Conservation (phyloP, 257 asterid genomes). For the Solanum pinnatisectum region DNA sequence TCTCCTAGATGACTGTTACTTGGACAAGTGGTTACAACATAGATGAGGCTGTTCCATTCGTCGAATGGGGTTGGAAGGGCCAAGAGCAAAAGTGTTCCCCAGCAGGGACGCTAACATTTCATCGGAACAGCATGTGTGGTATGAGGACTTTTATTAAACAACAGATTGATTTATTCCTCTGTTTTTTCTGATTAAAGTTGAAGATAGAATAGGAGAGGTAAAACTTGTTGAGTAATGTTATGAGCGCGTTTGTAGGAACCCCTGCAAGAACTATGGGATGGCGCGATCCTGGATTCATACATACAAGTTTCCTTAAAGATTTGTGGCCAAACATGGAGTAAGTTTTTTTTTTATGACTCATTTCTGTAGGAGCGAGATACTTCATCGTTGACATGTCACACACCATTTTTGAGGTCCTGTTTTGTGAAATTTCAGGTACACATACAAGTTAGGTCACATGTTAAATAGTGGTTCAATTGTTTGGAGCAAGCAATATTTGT, state of each 20-base stretch:
- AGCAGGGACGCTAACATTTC: slow-evolving; percentile 67
- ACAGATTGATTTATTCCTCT: background rate
- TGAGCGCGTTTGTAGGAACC: slow-evolving; percentile 27
- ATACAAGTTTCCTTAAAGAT: slow-evolving; percentile 77
- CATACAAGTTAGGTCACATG: slow-evolving; percentile 63
- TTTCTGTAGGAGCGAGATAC: background rate
- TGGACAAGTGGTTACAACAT: slow-evolving; percentile 84
- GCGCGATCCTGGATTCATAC: slow-evolving; percentile 96
- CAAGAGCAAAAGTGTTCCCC: slow-evolving; percentile 33
- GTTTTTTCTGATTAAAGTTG: background rate
- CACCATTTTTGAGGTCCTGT: background rate
- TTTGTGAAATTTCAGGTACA: slow-evolving; percentile 36
- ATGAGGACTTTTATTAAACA: background rate
- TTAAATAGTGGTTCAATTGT: slow-evolving; percentile 43
- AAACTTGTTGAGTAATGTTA: background rate
- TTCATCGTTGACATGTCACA: background rate
- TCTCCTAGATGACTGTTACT: slow-evolving; percentile 65
- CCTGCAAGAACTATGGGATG: slow-evolving; percentile 94
- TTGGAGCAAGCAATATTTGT: slow-evolving; percentile 71
- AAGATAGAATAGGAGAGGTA: background rate
- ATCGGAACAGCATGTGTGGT: slow-evolving; percentile 89
- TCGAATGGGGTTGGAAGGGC: slow-evolving; percentile 54
- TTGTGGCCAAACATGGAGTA: slow-evolving; percentile 78
- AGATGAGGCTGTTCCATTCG: slow-evolving; percentile 70
- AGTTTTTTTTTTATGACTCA: background rate